Conservation (phyloP, 345 rosid genomes). For the Ceriops decandra region DNA sequence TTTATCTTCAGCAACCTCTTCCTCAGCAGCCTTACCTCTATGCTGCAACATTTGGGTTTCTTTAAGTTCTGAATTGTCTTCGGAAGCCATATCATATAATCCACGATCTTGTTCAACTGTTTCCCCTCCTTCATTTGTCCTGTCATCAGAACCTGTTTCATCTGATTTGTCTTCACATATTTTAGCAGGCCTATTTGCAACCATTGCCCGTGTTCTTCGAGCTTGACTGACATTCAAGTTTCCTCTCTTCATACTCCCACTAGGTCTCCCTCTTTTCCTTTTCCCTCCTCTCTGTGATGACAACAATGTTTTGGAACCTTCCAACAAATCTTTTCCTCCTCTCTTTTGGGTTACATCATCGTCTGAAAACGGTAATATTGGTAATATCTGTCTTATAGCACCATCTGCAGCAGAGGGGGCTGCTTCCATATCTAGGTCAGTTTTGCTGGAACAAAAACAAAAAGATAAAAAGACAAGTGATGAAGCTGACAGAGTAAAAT, state of each 20-base stretch:
- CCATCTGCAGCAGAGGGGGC: constrained; percentile 10
- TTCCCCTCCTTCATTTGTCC: constrained; percentile 14
- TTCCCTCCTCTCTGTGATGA: constrained; percentile 26
- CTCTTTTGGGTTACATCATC: constrained; percentile 14
- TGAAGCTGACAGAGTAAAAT: background rate
- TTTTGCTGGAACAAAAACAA: constrained; percentile 36
- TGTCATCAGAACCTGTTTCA: constrained; percentile 39
- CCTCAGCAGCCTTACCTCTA: constrained; percentile 25
- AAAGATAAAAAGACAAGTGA: background rate
- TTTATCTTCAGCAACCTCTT: constrained; percentile 19
- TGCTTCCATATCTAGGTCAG: constrained; percentile 33
- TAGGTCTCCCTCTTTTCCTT: constrained; percentile 58
- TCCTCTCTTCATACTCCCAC: constrained; percentile 38
- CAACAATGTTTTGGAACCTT: constrained; percentile 18
- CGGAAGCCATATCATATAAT: background rate
- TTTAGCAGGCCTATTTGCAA: constrained; percentile 51
- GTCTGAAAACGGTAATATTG: constrained; percentile 5
- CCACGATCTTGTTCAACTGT: constrained; percentile 4
- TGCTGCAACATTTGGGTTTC: constrained; percentile 21
- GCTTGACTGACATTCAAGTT: constrained; percentile 27
- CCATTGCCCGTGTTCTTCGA: constrained; percentile 42
- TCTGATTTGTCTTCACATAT: constrained; percentile 49
- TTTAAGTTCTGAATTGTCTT: constrained; percentile 15
- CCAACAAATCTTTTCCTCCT: constrained; percentile 2
- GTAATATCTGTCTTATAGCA: constrained; percentile 11